phyloP scores from a whole-genome alignment of 2,329 filamentous ascomycete species.

The Plectosphaerella cucumerina region DNA sequence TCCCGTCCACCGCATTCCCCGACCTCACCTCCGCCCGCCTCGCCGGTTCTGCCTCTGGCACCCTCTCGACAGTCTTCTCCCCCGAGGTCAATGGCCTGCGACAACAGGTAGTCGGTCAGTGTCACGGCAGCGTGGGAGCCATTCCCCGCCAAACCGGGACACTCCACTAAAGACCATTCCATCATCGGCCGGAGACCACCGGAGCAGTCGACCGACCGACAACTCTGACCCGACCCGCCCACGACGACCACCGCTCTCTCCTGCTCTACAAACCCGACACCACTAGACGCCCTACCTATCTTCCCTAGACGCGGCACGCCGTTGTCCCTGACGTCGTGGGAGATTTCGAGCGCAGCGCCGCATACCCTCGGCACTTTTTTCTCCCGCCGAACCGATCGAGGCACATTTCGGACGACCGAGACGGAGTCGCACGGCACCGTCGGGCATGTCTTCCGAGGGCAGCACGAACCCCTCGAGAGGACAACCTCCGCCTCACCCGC shows the following conservation, averaged over 20 bases:
- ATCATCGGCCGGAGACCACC: not conserved
- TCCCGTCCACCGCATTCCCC: constrained; percentile 2
- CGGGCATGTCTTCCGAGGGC: constrained; percentile 47
- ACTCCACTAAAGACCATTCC: constrained; percentile 11
- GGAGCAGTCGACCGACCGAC: not conserved
- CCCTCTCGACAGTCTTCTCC: not conserved
- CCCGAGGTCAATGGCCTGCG: constrained; percentile 50
- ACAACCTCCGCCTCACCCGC: constrained; percentile 14
- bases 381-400: too few relatives aligned
- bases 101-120: constrained; percentile 49
- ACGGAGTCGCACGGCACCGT: constrained; percentile 3
- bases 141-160: constrained; percentile 51
- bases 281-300: not conserved
- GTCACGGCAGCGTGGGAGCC: constrained; percentile 55
- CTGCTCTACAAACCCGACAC: not conserved
- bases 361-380: too few relatives aligned
- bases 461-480: constrained; percentile 23
- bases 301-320: not conserved
- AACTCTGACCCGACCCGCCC: not conserved
- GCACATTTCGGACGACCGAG: constrained; percentile 1
- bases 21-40: constrained; percentile 15
- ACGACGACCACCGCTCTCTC: constrained; percentile 6
- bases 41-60: constrained; percentile 9
- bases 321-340: not conserved
- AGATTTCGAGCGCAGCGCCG: too few relatives aligned